Evolutionary conservation across 306 rosid genomes (phyloP).

Genomic region (Cucurbita maxima): DNA sequence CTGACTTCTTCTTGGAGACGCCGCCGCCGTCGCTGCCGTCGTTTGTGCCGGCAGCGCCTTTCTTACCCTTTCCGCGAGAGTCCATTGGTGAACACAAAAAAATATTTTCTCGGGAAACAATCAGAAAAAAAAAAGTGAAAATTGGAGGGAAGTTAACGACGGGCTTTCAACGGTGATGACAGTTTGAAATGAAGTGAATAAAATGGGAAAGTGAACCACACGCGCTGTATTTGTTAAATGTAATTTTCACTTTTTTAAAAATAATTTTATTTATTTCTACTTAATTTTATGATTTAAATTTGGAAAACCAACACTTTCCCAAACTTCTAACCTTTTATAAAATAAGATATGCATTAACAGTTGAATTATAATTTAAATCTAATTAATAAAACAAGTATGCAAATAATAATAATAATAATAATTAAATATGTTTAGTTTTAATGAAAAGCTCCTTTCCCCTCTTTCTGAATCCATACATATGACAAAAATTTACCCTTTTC

Average conservation of each 20-base stretch:
- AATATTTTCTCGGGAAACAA: conserved; percentile 11
- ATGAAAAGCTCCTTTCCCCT: neutral
- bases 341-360: no score
- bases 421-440: neutral
- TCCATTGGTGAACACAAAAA: conserved; percentile 9
- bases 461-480: neutral
- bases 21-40: conserved; percentile 21
- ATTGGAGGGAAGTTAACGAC: neutral
- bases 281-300: no score
- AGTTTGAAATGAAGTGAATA: neutral
- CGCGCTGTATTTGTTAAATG: neutral
- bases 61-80: conserved; percentile 21
- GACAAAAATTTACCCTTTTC: neutral
- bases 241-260: no score
- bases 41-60: conserved; percentile 29
- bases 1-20: conserved; percentile 31
- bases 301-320: no score
- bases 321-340: no score
- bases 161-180: neutral
- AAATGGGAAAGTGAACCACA: neutral
- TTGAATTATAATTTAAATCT: no score
- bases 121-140: neutral
- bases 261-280: no score
- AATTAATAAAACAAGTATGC: no score
- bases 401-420: no score